Percentiles rank a stretch among this genome's conserved stretches.
Evolutionary conservation across 2,329 filamentous ascomycete genomes (phyloP).

Genomic region (Metarhizium humberi): DNA sequence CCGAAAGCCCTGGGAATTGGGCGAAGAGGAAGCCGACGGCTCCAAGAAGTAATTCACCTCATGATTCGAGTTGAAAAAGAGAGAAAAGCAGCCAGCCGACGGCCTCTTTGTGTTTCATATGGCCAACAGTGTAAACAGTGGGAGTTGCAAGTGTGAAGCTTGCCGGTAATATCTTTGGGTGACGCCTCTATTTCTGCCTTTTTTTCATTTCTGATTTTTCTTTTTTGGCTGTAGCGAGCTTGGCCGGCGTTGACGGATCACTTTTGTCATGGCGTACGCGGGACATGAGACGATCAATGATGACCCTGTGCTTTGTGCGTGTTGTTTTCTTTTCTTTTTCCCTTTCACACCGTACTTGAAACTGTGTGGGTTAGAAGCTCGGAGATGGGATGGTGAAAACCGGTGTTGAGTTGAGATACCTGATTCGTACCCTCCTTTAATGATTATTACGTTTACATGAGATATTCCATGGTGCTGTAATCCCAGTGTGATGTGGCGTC

Average conservation of each 20-base stretch:
- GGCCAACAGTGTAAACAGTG: neutral
- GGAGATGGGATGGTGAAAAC: neutral
- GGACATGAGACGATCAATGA: conserved; percentile 5
- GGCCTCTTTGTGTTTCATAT: neutral
- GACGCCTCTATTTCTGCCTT: conserved; percentile 11
- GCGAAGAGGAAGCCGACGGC: conserved; percentile 38
- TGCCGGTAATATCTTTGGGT: neutral
- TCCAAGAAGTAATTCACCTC: conserved; percentile 16
- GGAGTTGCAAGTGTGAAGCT: neutral
- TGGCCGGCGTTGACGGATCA: conserved; percentile 8
- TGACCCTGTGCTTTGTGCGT: conserved; percentile 4
- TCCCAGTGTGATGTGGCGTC: too few relatives aligned
- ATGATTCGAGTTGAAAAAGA: neutral
- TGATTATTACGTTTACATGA: neutral
- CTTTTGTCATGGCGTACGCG: conserved; percentile 9
- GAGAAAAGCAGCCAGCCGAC: neutral
- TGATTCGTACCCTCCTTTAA: neutral
- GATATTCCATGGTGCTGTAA: neutral
- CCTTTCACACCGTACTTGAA: neutral
- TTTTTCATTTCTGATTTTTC: conserved; percentile 9
- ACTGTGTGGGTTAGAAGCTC: neutral
- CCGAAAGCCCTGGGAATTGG: conserved; percentile 41
- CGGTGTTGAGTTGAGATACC: neutral
- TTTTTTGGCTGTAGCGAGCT: conserved; percentile 5
- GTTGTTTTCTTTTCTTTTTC: neutral